Conservation (phyloP, 116 monocot genomes). For the Iris pallida region DNA sequence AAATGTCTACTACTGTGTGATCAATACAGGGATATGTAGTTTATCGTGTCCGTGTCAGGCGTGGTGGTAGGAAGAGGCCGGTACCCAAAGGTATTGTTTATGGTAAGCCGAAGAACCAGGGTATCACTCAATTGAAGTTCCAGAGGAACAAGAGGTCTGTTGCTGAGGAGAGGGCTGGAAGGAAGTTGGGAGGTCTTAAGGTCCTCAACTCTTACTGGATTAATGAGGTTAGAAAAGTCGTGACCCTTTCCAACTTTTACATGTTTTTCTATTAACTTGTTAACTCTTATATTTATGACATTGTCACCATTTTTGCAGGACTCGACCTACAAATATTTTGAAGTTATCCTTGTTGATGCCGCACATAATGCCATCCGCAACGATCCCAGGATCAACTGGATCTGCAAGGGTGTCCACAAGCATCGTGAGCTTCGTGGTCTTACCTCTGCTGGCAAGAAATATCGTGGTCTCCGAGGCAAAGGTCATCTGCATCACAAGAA, state of each 20-base stretch:
- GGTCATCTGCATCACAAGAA: conserved; percentile 47
- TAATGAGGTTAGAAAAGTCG: conserved; percentile 66
- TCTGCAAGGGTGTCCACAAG: conserved; percentile 58
- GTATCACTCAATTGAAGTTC: conserved; percentile 72
- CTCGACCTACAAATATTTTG: conserved; percentile 57
- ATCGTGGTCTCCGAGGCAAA: conserved; percentile 50
- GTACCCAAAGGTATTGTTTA: conserved; percentile 79
- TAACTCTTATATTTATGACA: too few relatives aligned
- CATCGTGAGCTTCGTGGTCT: conserved; percentile 45
- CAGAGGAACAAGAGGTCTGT: conserved; percentile 75
- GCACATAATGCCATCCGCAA: conserved; percentile 56
- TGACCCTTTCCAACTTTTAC: background rate
- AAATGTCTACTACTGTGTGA: too few relatives aligned
- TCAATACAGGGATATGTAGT: conserved; percentile 52
- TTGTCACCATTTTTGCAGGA: conserved; percentile 19
- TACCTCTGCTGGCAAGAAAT: conserved; percentile 53
- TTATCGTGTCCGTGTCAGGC: conserved; percentile 51
- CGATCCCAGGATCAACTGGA: conserved; percentile 67
- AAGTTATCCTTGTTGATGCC: conserved; percentile 52
- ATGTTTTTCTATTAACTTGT: background rate
- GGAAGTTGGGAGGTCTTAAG: conserved; percentile 57
- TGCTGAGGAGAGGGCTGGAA: conserved; percentile 71
- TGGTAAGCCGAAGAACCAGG: conserved; percentile 67
- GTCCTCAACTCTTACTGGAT: conserved; percentile 78
- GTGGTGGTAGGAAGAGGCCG: conserved; percentile 73